Percentiles rank a stretch among this genome's conserved stretches.
These are phyloP conservation scores for Penstemon barbatus DNA, from an alignment of 257 asterid genomes.

Conservation along the genomic window DNA sequence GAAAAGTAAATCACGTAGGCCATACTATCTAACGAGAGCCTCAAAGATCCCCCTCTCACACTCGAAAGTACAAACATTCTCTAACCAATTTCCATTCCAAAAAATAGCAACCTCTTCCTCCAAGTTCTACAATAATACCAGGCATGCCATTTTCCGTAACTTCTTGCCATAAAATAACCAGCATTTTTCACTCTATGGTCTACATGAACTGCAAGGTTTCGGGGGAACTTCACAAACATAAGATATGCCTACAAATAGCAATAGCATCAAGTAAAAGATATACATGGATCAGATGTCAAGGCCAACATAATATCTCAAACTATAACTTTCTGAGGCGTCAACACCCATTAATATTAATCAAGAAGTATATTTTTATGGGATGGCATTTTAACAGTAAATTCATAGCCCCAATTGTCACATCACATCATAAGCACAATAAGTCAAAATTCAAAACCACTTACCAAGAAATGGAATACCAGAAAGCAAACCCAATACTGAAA, in stretches of 20 bases:
- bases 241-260: slow-evolving; percentile 12
- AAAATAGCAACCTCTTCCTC: neutral
- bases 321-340: slow-evolving; percentile 16
- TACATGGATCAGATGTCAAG: slow-evolving; percentile 11
- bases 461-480: slow-evolving; percentile 6
- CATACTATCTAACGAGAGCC: neutral
- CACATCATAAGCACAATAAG: neutral
- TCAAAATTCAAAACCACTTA: neutral
- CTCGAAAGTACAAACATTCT: neutral
- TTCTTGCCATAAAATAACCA: slow-evolving; percentile 7
- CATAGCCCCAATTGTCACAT: neutral
- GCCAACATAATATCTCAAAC: slow-evolving; percentile 20
- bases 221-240: neutral
- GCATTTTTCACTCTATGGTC: slow-evolving; percentile 12
- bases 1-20: neutral
- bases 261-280: slow-evolving; percentile 8
- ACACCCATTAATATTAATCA: slow-evolving; percentile 1
- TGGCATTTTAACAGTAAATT: slow-evolving; percentile 14
- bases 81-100: slow-evolving; percentile 13
- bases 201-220: slow-evolving; percentile 4
- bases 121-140: slow-evolving; percentile 4
- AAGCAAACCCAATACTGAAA: neutral
- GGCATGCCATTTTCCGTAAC: neutral
- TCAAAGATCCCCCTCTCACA: neutral
- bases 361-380: neutral